These are phyloP conservation scores for Didymella glomerata DNA, from an alignment of 2,329 filamentous ascomycete species.

Conservation along the genomic window DNA sequence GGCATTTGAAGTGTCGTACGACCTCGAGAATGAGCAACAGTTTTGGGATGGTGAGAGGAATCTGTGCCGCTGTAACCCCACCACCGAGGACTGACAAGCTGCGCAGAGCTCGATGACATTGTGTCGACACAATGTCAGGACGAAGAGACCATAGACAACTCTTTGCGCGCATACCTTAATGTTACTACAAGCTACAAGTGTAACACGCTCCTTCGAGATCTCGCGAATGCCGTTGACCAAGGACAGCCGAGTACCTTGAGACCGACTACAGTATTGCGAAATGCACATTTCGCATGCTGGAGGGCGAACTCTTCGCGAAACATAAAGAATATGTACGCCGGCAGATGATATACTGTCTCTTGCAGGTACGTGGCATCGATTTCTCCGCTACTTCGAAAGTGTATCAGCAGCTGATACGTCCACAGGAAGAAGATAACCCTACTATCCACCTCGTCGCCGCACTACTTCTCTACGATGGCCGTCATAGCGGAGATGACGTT, in stretches of 20 bases:
- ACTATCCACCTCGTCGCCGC: constrained; percentile 84
- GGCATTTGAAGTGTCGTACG: constrained; percentile 73
- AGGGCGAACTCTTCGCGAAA: constrained; percentile 75
- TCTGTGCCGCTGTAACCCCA: constrained; percentile 35
- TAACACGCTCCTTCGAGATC: constrained; percentile 41
- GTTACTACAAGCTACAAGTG: constrained; percentile 77
- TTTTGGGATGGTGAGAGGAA: constrained; percentile 81
- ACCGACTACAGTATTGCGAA: constrained; percentile 80
- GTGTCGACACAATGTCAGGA: constrained; percentile 66
- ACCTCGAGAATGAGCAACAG: constrained; percentile 80
- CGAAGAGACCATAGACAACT: constrained; percentile 80
- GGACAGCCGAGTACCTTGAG: constrained; percentile 71
- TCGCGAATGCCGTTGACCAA: constrained; percentile 31
- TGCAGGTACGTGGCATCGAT: constrained; percentile 62
- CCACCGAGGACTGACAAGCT: constrained; percentile 35
- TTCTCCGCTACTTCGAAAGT: neutral
- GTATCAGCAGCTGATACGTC: constrained; percentile 24
- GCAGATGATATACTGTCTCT: constrained; percentile 89
- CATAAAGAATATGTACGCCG: constrained; percentile 88
- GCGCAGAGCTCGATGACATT: constrained; percentile 71
- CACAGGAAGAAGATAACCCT: constrained; percentile 83
- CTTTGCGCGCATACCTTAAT: constrained; percentile 82
- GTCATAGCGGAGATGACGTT: constrained; percentile 74
- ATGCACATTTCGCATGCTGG: constrained; percentile 81
- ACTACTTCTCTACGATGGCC: constrained; percentile 87